Evolutionary conservation across 1,139 yeast genomes (phyloP).

Genomic region (Debaryomyces psychrophilus): DNA sequence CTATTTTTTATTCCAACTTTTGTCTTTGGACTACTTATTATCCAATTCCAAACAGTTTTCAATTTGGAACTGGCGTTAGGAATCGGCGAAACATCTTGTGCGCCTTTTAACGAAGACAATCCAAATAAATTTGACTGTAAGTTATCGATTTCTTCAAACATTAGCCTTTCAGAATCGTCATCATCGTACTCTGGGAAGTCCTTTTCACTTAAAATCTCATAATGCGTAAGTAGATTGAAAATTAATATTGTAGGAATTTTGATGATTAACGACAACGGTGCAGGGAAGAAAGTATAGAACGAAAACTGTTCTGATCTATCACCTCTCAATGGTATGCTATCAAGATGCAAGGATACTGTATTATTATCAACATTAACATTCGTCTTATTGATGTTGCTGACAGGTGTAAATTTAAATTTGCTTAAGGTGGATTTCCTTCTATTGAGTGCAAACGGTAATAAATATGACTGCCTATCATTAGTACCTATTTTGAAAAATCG

Average conservation of each 20-base stretch:
- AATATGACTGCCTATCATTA: slow-evolving; percentile 46
- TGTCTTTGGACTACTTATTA: slow-evolving; percentile 19
- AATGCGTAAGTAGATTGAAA: slow-evolving; percentile 25
- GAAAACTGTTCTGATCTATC: slow-evolving; percentile 49
- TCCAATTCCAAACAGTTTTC: slow-evolving; percentile 32
- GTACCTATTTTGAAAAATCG: slow-evolving; percentile 45
- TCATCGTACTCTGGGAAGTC: slow-evolving; percentile 34
- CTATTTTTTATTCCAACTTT: slow-evolving; percentile 23
- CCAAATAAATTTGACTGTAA: slow-evolving; percentile 43
- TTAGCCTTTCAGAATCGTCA: slow-evolving; percentile 23
- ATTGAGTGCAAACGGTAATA: slow-evolving; percentile 39
- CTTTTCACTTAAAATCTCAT: slow-evolving; percentile 29
- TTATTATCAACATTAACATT: not conserved
- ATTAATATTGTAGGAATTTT: slow-evolving; percentile 21
- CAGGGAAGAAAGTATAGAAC: slow-evolving; percentile 47
- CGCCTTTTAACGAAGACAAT: slow-evolving; percentile 47
- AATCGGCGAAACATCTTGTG: slow-evolving; percentile 34
- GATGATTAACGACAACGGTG: slow-evolving; percentile 38
- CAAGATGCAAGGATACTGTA: slow-evolving; percentile 26
- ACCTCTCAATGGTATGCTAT: slow-evolving; percentile 30
- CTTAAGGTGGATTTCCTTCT: slow-evolving; percentile 26
- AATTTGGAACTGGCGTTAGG: slow-evolving; percentile 29
- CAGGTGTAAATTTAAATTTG: slow-evolving; percentile 12
- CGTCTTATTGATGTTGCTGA: slow-evolving; percentile 3
- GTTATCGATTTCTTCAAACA: slow-evolving; percentile 32